Percentiles rank a stretch among this genome's conserved stretches.
Evolutionary conservation across 2,329 filamentous ascomycete species (phyloP).

Genomic region (Phaeophleospora eucalypticola): DNA sequence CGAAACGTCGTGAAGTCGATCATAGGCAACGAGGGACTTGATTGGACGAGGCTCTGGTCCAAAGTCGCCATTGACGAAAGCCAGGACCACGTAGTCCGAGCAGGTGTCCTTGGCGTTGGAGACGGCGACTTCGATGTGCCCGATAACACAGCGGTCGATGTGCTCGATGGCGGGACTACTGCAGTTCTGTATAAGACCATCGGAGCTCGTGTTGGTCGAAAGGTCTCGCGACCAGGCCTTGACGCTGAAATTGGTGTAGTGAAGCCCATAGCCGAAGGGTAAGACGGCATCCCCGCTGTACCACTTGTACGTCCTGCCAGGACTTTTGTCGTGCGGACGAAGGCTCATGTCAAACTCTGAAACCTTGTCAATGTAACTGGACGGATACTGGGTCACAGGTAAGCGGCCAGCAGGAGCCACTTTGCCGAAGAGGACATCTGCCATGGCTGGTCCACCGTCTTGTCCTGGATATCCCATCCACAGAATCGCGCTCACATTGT

Average conservation of each 20-base stretch:
- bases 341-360: too few relatives aligned
- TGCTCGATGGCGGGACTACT: not conserved
- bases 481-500: constrained; percentile 12
- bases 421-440: constrained; percentile 12
- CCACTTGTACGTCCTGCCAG: constrained; percentile 9
- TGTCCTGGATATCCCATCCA: constrained; percentile 12
- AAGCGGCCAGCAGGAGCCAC: constrained; percentile 12
- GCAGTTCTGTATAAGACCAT: too few relatives aligned
- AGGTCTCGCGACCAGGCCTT: constrained; percentile 41
- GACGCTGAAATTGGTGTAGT: constrained; percentile 13
- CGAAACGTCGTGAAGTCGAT: constrained; percentile 12
- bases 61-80: constrained; percentile 36
- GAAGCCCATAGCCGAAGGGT: constrained; percentile 13
- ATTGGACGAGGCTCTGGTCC: constrained; percentile 41
- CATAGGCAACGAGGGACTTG: constrained; percentile 38
- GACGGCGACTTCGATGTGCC: constrained; percentile 16
- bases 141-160: not conserved
- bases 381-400: constrained; percentile 12
- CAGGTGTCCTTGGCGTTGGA: constrained; percentile 35
- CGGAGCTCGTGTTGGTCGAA: constrained; percentile 20
- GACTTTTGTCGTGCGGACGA: constrained; percentile 10
- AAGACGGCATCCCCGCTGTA: too few relatives aligned
- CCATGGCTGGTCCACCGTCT: constrained; percentile 10
- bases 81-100: constrained; percentile 42
- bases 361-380: constrained; percentile 12